A percentile compares a stretch with the other conserved stretches of the same genome.
phyloP scores from a whole-genome alignment of 1,139 yeast species.

The Candida anutae region DNA sequence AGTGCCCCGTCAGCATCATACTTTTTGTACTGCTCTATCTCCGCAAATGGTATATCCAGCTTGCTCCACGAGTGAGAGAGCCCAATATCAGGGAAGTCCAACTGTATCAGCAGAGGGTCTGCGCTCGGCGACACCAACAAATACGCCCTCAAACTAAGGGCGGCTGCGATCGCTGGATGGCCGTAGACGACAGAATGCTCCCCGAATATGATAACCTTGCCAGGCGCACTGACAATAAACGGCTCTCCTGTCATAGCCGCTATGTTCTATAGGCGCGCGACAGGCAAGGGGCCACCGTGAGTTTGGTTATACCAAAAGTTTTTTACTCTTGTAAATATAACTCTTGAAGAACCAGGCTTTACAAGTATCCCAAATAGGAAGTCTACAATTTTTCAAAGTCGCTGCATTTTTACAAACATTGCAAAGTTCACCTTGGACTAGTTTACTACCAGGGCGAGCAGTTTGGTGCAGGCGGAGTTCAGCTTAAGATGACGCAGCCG shows the following conservation, averaged over 20 bases:
- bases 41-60: slow-evolving; percentile 54
- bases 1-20: slow-evolving; percentile 37
- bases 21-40: slow-evolving; percentile 16
- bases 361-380: slow-evolving; percentile 1
- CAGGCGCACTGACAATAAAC: slow-evolving; percentile 88
- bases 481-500: too few species aligned
- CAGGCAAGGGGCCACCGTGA: neutral
- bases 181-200: slow-evolving; percentile 95
- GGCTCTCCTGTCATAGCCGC: slow-evolving; percentile 18
- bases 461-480: too few species aligned
- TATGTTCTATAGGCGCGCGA: neutral
- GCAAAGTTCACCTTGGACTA: too few species aligned
- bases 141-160: slow-evolving; percentile 75
- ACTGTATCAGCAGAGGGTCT: slow-evolving; percentile 34
- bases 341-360: neutral
- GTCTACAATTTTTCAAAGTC: too few species aligned
- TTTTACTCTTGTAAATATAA: neutral
- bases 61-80: slow-evolving; percentile 58
- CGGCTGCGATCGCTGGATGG: slow-evolving; percentile 90
- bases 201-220: slow-evolving; percentile 91
- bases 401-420: too few species aligned
- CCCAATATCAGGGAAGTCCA: slow-evolving; percentile 80
- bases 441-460: too few species aligned
- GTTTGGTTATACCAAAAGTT: too few species aligned
- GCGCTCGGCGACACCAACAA: slow-evolving; percentile 45